These are phyloP conservation scores for Gremmenia infestans DNA, from an alignment of 2,329 filamentous ascomycete genomes.

Conservation along the genomic window DNA sequence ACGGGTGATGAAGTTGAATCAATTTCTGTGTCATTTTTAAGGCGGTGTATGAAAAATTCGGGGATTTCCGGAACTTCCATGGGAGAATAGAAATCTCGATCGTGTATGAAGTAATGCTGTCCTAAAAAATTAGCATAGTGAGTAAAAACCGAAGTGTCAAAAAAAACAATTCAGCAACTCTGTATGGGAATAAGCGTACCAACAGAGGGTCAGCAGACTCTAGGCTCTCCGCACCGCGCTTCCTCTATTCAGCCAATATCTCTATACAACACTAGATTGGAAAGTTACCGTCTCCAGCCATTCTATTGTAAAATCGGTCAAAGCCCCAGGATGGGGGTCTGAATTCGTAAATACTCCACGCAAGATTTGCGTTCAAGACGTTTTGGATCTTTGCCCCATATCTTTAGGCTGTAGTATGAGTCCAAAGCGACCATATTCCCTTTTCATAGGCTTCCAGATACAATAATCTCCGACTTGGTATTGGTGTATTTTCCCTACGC, in stretches of 20 bases:
- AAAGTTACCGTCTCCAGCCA: slow-evolving; percentile 5
- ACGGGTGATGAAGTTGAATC: not conserved
- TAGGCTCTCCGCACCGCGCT: not conserved
- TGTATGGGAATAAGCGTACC: too few relatives aligned
- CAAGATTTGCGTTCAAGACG: not conserved
- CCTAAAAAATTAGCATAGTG: too few relatives aligned
- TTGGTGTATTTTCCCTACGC: not conserved
- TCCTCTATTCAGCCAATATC: not conserved
- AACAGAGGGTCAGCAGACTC: not conserved
- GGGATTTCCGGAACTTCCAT: not conserved
- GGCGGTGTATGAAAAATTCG: not conserved
- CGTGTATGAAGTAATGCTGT: slow-evolving; percentile 1
- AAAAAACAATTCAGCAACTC: too few relatives aligned
- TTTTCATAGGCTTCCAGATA: not conserved
- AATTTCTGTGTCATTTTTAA: not conserved
- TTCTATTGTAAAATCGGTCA: not conserved
- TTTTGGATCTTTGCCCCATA: slow-evolving; percentile 1
- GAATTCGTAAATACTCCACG: not conserved
- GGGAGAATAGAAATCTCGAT: not conserved
- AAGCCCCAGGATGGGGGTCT: not conserved
- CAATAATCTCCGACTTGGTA: not conserved
- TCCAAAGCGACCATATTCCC: not conserved
- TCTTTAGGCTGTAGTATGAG: not conserved
- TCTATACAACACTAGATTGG: not conserved
- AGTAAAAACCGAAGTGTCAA: too few relatives aligned